A percentile compares a stretch with the other conserved stretches of the same genome.
Conservation (phyloP, 2,329 filamentous ascomycete species). For the Ceratocystis cacaofunesta region DNA sequence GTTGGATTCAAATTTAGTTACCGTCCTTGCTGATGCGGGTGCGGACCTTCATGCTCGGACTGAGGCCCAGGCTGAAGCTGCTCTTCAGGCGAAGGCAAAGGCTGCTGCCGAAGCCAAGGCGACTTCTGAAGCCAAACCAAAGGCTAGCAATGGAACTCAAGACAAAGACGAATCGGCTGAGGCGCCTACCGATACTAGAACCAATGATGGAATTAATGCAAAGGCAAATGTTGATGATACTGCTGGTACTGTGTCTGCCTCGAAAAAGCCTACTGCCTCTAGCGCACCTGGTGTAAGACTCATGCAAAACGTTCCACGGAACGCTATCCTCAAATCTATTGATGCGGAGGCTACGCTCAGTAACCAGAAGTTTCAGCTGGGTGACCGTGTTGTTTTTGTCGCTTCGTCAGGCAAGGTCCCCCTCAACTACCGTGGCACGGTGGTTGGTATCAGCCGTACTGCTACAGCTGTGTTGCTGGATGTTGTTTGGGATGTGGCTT, state of each 20-base stretch:
- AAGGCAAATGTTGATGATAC: background rate
- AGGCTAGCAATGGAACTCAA: too few relatives aligned
- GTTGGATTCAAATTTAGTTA: slow-evolving; percentile 80
- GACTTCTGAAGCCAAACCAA: background rate
- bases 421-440: slow-evolving; percentile 78
- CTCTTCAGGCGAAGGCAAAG: background rate
- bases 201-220: background rate
- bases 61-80: background rate
- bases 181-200: background rate
- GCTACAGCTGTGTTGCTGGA: slow-evolving; percentile 71
- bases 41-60: slow-evolving; percentile 30
- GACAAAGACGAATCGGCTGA: background rate
- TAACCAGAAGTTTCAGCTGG: slow-evolving; percentile 68
- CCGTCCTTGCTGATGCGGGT: slow-evolving; percentile 60
- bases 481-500: slow-evolving; percentile 82
- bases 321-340: slow-evolving; percentile 77
- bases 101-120: background rate
- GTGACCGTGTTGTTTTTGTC: slow-evolving; percentile 85
- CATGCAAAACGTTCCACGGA: slow-evolving; percentile 67
- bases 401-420: slow-evolving; percentile 89
- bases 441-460: slow-evolving; percentile 87
- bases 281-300: background rate
- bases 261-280: background rate
- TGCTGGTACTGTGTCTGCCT: slow-evolving; percentile 26
- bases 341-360: slow-evolving; percentile 90